These are phyloP conservation scores for Fusarium drepaniforme DNA, from an alignment of 2,329 filamentous ascomycete genomes.

Conservation along the genomic window DNA sequence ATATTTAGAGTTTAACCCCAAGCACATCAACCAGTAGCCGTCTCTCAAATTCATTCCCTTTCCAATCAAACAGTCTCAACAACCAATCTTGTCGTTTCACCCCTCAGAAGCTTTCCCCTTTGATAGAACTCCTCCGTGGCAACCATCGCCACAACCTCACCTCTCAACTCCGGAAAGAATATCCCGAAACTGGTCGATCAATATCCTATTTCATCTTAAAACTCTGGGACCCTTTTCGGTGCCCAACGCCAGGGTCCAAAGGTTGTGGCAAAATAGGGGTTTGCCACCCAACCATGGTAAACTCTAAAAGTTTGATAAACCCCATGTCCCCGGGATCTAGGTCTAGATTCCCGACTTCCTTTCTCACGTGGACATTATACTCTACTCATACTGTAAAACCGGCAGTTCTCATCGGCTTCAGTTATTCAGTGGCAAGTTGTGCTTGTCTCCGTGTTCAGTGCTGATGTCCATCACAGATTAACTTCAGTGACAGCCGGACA, in stretches of 20 bases:
- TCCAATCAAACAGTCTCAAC: slow-evolving; percentile 2
- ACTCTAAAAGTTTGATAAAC: not conserved
- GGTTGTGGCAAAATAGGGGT: not conserved
- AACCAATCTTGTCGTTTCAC: not conserved
- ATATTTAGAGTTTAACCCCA: slow-evolving; percentile 1
- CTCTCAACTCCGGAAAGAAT: not conserved
- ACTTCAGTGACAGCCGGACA: not conserved
- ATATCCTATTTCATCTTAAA: not conserved
- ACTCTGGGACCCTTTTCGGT: not conserved
- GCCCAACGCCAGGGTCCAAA: not conserved
- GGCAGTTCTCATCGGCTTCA: not conserved
- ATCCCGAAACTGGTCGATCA: not conserved
- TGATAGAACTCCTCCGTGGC: not conserved
- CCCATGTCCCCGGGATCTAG: not conserved
- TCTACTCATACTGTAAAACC: not conserved
- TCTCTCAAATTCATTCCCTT: not conserved
- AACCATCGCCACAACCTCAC: not conserved
- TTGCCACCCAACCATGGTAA: not conserved
- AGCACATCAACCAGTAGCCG: not conserved
- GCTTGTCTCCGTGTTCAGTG: no score
- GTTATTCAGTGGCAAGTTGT: not conserved
- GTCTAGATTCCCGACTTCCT: not conserved
- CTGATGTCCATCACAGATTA: not conserved
- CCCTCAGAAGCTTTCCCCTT: not conserved
- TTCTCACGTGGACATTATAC: not conserved